Conservation (phyloP, 2,329 filamentous ascomycete species). For the Colletotrichum falcatum region DNA sequence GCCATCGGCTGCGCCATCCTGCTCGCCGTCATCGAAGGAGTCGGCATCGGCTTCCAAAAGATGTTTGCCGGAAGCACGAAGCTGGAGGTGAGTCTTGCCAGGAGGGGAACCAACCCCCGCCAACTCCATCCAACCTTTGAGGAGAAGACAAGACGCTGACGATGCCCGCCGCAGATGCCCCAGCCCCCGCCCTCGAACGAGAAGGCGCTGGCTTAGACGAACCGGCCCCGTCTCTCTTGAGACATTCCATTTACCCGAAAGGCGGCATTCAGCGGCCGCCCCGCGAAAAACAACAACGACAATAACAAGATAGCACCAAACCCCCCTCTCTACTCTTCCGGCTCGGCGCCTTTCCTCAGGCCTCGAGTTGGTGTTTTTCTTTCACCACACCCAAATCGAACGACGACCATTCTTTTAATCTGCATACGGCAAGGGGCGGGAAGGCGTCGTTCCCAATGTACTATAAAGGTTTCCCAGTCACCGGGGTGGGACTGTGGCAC, state of each 20-base stretch:
- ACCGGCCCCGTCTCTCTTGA: background rate
- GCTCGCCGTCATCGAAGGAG: conserved; percentile 85
- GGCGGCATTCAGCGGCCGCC: conserved; percentile 7
- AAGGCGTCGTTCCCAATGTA: conserved; percentile 41
- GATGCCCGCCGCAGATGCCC: conserved; percentile 43
- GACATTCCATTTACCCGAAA: conserved; percentile 12
- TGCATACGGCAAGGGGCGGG: conserved; percentile 14
- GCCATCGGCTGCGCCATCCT: conserved; percentile 96
- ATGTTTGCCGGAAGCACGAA: conserved; percentile 93
- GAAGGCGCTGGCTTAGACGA: conserved; percentile 48
- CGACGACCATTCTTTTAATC: conserved; percentile 32
- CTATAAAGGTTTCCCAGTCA: conserved; percentile 25
- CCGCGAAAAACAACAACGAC: conserved; percentile 1
- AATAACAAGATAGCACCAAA: conserved; percentile 17
- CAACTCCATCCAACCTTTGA: background rate
- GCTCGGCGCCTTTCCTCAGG: conserved; percentile 5
- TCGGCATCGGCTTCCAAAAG: conserved; percentile 94
- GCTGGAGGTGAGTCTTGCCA: conserved; percentile 72
- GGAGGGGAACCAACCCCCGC: background rate
- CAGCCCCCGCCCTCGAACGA: conserved; percentile 49
- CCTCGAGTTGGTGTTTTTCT: conserved; percentile 21
- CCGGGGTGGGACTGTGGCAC: conserved; percentile 8
- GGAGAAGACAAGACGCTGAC: conserved; percentile 36
- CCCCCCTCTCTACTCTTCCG: conserved; percentile 40
- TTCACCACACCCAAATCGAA: conserved; percentile 5